These are phyloP conservation scores for Cryptosporidium parvum DNA, from an alignment of 169 alveolate species.

Conservation along the genomic window DNA sequence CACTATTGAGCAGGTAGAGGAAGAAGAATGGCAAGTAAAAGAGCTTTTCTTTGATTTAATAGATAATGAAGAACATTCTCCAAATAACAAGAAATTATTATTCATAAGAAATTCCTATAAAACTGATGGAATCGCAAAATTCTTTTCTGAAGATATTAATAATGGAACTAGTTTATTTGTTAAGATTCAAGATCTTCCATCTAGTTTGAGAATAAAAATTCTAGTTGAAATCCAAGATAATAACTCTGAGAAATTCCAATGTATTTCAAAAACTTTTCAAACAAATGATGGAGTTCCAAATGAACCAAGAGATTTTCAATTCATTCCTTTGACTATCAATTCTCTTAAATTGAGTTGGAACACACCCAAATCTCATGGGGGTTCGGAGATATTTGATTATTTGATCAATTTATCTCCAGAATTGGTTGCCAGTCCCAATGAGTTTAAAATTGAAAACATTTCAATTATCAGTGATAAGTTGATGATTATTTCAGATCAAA, in stretches of 20 bases:
- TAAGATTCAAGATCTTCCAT: background rate
- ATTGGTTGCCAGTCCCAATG: background rate
- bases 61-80: background rate
- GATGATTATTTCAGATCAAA: slow-evolving; percentile 31
- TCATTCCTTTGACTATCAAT: slow-evolving; percentile 32
- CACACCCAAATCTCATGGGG: slow-evolving; percentile 33
- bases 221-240: slow-evolving; percentile 10
- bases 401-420: slow-evolving; percentile 17
- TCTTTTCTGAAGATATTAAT: slow-evolving; percentile 1
- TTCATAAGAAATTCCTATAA: background rate
- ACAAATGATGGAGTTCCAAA: slow-evolving; percentile 56
- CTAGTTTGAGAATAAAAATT: slow-evolving; percentile 7
- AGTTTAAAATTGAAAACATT: slow-evolving; percentile 5
- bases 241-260: slow-evolving; percentile 26
- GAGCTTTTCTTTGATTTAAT: background rate
- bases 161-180: background rate
- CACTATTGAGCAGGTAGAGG: background rate
- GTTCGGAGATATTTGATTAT: slow-evolving; percentile 15
- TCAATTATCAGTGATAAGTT: background rate
- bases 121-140: slow-evolving; percentile 12
- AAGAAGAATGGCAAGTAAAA: slow-evolving; percentile 20
- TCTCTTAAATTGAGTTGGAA: slow-evolving; percentile 47
- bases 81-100: background rate
- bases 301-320: slow-evolving; percentile 22
- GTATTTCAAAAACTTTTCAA: slow-evolving; percentile 27